phyloP scores from a whole-genome alignment of 2,329 filamentous ascomycete genomes.

The Alternaria alternata region DNA sequence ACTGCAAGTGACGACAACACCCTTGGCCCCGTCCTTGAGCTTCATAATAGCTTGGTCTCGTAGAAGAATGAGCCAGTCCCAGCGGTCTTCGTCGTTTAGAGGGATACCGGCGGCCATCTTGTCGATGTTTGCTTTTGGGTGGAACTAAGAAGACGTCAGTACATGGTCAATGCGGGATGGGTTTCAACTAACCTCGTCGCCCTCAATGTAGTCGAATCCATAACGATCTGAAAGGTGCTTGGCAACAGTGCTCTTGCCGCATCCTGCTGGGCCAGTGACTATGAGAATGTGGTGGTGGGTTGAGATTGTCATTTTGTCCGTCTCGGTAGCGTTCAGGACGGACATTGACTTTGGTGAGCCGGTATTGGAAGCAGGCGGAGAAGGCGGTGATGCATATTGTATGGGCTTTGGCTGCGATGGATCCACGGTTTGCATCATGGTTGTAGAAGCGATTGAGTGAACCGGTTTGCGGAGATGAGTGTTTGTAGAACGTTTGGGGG shows the following conservation, averaged over 20 bases:
- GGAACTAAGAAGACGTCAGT: constrained; percentile 50
- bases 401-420: constrained; percentile 34
- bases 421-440: constrained; percentile 49
- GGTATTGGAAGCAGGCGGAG: constrained; percentile 40
- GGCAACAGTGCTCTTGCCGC: constrained; percentile 63
- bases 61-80: constrained; percentile 83
- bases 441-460: constrained; percentile 13
- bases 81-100: constrained; percentile 90
- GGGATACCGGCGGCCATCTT: constrained; percentile 90
- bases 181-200: constrained; percentile 56
- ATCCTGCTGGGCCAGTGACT: constrained; percentile 62
- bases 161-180: background rate
- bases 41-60: constrained; percentile 55
- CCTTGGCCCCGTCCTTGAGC: constrained; percentile 47
- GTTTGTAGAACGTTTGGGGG: constrained; percentile 3
- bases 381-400: constrained; percentile 43
- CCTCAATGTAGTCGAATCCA: constrained; percentile 59
- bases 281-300: constrained; percentile 60
- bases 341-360: constrained; percentile 33
- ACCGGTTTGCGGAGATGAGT: constrained; percentile 1
- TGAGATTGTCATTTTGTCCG: constrained; percentile 39
- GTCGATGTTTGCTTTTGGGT: constrained; percentile 64
- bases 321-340: constrained; percentile 22
- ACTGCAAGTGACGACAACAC: constrained; percentile 95
- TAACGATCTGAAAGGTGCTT: constrained; percentile 55